Evolutionary conservation across 2,329 filamentous ascomycete species (phyloP).

Genomic region (Fusarium veterinarium): DNA sequence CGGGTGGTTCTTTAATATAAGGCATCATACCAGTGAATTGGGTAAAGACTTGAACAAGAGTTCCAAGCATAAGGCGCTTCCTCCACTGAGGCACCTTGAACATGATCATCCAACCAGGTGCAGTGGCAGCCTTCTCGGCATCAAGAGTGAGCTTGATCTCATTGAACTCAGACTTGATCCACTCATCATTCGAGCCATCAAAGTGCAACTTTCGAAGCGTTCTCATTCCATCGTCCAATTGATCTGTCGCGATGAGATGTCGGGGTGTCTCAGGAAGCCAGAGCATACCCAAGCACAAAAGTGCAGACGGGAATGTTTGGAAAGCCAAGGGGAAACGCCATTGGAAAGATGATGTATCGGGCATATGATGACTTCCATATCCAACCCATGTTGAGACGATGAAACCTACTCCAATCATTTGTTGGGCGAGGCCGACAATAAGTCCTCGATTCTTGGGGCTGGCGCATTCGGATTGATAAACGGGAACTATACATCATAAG

Average conservation of each 20-base stretch:
- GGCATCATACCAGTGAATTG: slow-evolving; percentile 56
- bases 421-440: slow-evolving; percentile 65
- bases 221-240: slow-evolving; percentile 54
- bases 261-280: slow-evolving; percentile 45
- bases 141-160: slow-evolving; percentile 68
- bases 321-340: slow-evolving; percentile 47
- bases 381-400: slow-evolving; percentile 60
- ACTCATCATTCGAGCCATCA: slow-evolving; percentile 65
- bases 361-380: slow-evolving; percentile 46
- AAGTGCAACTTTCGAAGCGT: slow-evolving; percentile 61
- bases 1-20: neutral
- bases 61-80: slow-evolving; percentile 67
- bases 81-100: slow-evolving; percentile 67
- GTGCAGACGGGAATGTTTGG: slow-evolving; percentile 37
- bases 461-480: slow-evolving; percentile 43
- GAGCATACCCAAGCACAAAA: slow-evolving; percentile 39
- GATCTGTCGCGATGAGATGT: slow-evolving; percentile 50
- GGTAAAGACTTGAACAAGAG: slow-evolving; percentile 69
- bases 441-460: slow-evolving; percentile 46
- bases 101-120: slow-evolving; percentile 64
- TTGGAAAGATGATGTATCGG: slow-evolving; percentile 47
- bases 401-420: slow-evolving; percentile 66
- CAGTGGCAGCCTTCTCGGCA: slow-evolving; percentile 38
- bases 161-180: slow-evolving; percentile 64
- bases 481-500: slow-evolving; percentile 50